Conservation (phyloP, 1,284 basidiomycete genomes). For the Ceratobasidium sp. region DNA sequence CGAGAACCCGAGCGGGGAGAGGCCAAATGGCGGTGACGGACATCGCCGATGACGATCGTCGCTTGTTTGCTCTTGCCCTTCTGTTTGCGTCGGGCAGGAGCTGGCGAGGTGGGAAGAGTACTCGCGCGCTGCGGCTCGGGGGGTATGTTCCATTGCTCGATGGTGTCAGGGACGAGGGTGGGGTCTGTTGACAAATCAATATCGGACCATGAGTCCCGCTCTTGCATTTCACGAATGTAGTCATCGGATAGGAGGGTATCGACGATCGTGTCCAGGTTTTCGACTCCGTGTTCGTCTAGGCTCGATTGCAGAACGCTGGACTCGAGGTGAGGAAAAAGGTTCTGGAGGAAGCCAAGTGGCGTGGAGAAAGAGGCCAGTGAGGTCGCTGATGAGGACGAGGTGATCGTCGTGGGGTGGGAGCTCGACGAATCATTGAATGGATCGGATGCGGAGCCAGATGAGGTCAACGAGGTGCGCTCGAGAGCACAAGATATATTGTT, state of each 20-base stretch:
- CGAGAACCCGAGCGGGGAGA: background rate
- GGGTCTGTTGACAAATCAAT: background rate
- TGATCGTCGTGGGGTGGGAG: slow-evolving; percentile 3
- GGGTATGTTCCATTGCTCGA: slow-evolving; percentile 16
- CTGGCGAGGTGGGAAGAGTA: background rate
- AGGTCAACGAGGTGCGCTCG: slow-evolving; percentile 19
- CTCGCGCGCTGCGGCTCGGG: background rate
- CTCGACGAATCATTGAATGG: slow-evolving; percentile 30
- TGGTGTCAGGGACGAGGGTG: background rate
- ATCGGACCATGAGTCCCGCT: slow-evolving; percentile 12
- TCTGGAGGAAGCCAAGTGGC: slow-evolving; percentile 35
- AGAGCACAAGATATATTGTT: slow-evolving; percentile 17
- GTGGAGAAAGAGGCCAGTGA: slow-evolving; percentile 37
- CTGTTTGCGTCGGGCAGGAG: background rate
- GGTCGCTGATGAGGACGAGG: background rate
- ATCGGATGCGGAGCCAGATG: slow-evolving; percentile 26
- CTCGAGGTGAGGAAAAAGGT: slow-evolving; percentile 23
- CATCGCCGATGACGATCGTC: slow-evolving; percentile 30
- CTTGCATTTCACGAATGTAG: slow-evolving; percentile 32
- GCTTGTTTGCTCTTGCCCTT: slow-evolving; percentile 28
- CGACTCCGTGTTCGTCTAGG: slow-evolving; percentile 30
- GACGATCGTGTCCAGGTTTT: slow-evolving; percentile 30
- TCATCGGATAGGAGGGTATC: slow-evolving; percentile 29
- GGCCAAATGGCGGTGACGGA: slow-evolving; percentile 29
- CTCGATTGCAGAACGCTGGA: slow-evolving; percentile 21